Base-by-base conservation (phyloP, 2,329 filamentous ascomycete genomes). In the Purpureocillium takamizusanense region DNA sequence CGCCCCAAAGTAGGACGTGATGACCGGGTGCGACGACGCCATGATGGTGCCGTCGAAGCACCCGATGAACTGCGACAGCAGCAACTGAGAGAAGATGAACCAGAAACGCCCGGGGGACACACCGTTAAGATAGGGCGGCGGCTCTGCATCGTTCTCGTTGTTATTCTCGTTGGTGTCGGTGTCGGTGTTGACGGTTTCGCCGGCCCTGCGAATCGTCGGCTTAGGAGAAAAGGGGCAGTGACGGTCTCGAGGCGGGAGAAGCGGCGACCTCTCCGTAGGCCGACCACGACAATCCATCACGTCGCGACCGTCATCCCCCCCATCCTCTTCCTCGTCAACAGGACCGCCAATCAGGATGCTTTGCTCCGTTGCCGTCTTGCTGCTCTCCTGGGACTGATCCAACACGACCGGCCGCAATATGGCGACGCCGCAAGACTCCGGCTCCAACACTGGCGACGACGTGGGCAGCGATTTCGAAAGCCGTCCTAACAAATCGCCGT, bases 11-110 rank as follows among this genome's bases (percentile, higher is more conserved):
- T 89, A 78, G 1, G 83, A 87, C 1, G 84, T 88, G 44, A 90
- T 87, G 41, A 86, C 82, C 0, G 85, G 84, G 56, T 92, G 85
- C 31, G 74, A 81, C 3, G 83, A 86, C 4, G 83, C 83, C 83
- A 90, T 88, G 47, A 90, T 74, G 4, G 84, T 90, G 10, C 76
- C 73, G 63, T 90, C 86, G 52, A 90, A 89, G 54, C 69, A 78
- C 27, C 66, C 63, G 13, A 79, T 65, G 44, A 81, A 74, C 50
- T 75, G 74, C 4, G 68, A 67, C n/a, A 70, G 53, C 43, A 82
- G 59, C 34, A 83, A 66, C 36, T 73, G 72, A 6, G 61, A 47
- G 52, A 83, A 84, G 40, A 83, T 74, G 43, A 76, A 53, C 70
- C 75, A 78, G 61, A 85, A 84, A 23, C 69, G 65, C 7, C 61